Percentiles rank a stretch among this genome's conserved stretches.
Evolutionary conservation across 1,284 basidiomycete genomes (phyloP).

Genomic region (Rhodotorula sp.): DNA sequence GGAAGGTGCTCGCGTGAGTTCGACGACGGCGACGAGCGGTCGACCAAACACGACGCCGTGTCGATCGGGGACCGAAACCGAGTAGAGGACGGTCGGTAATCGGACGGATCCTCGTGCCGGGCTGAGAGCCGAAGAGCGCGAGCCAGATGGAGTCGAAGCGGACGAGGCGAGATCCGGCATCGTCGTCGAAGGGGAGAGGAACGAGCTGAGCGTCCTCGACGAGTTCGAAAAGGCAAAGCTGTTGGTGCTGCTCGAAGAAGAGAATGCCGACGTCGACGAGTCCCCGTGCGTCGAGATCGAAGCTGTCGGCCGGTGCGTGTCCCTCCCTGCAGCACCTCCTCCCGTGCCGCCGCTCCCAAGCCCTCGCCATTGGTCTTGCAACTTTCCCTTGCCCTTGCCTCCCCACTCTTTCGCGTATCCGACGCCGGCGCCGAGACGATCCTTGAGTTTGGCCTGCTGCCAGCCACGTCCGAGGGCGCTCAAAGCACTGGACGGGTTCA

Average conservation of each 20-base stretch:
- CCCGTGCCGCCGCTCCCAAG: neutral
- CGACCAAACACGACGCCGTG: slow-evolving; percentile 22
- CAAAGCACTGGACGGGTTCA: neutral
- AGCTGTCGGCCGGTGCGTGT: neutral
- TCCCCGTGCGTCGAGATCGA: neutral
- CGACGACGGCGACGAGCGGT: slow-evolving; percentile 19
- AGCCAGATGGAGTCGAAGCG: neutral
- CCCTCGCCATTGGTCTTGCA: slow-evolving; percentile 17
- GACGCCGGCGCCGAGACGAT: slow-evolving; percentile 23
- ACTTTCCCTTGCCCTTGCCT: slow-evolving; percentile 17
- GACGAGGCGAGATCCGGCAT: slow-evolving; percentile 15
- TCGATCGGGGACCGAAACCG: slow-evolving; percentile 14
- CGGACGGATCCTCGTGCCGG: neutral
- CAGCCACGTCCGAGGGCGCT: neutral
- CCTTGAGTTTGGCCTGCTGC: slow-evolving; percentile 20
- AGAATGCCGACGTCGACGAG: neutral
- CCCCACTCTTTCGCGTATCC: slow-evolving; percentile 28
- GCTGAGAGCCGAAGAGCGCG: neutral
- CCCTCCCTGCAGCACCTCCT: neutral
- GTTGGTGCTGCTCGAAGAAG: neutral
- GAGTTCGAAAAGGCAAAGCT: neutral
- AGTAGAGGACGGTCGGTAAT: slow-evolving; percentile 20
- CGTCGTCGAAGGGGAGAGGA: neutral
- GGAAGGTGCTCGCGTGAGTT: slow-evolving; percentile 4
- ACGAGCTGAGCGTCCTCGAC: neutral